Base-by-base conservation (phyloP, 2,329 filamentous ascomycete genomes). In the Aspergillus fumigatiaffinis region DNA sequence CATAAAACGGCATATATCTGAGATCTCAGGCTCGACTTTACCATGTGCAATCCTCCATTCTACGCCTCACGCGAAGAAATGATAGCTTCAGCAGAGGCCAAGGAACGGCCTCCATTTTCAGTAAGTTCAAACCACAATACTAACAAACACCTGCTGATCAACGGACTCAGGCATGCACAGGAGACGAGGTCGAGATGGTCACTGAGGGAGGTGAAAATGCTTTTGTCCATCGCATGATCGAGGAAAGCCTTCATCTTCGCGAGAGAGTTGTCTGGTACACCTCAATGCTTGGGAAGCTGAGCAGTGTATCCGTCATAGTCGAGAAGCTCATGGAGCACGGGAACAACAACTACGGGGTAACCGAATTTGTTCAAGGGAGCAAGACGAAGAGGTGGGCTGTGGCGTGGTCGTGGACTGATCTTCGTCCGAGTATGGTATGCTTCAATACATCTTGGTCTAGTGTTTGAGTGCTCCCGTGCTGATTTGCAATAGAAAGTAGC, bases 41-140 rank as follows among this genome's bases (percentile, higher is more conserved):
- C 85, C 57, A 95, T 97, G 86, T 93, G 89, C 62, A 99, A 99
- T 64, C 94, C 94, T 0, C 94, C 94, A 0, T 99, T 99, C 76
- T 97, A 97, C 77, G 74, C 80, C n/a, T 92, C 90, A 0, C 76
- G 82, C 3, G 74, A 81, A 4, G 91, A 95, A 52, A 84, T 97
- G 73, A 63, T 82, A 3, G 75, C 78, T 3, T 88, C 87, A 1
- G 88, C 90, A 0, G 72, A 79, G 17, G 74, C 81, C 41, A 96
- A 97, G 72, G 75, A 81, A 3, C 80, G 82, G 0, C 86, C 86
- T 0, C 89, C 92, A 0, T 84, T 84, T 55, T 88, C 89, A 0
- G 86, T 88, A 51, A 85, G 86, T 68, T n/a, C 35, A 26, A 35
- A n/a, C n/a, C n/a, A n/a, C n/a, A n/a, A n/a, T n/a, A n/a, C 25